Base-by-base conservation (phyloP, 2,329 filamentous ascomycete genomes). In the Sarocladium brachiariae region DNA sequence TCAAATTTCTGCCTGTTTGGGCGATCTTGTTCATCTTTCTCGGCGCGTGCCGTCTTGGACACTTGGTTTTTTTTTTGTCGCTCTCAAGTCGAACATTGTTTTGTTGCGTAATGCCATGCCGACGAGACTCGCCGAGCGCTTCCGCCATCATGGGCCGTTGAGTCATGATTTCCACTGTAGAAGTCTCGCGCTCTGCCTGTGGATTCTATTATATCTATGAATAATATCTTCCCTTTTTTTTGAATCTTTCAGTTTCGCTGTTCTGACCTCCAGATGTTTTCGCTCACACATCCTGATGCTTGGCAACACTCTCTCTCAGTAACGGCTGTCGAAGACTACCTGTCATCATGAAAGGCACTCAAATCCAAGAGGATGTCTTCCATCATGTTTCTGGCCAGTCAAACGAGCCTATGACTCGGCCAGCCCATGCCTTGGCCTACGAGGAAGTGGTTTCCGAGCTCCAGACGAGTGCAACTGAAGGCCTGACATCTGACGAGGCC, bases 371-470 rank as follows among this genome's bases (percentile, higher is more conserved):
- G 35, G 57, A 58, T 19, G 54, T 54, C 31, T 49, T 54, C 50
- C 54, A 46, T 45, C 58, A 61, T 43, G 53, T 69, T 53, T 69
- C 69, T 16, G 70, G 70, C 50, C 70, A 73, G 59, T 64, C 69
- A 52, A 73, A 73, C 55, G 64, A 63, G 51, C 78, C 77, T 31
- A 66, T 88, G 34, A 77, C 79, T 8, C 69, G 71, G 30, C 83
- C 83, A 13, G 81, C 84, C 7, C 84, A 89, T 62, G 71, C 78
- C 41, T 70, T 89, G 47, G 62, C 72, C n/a, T 70, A 70, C 58
- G 63, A 72, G 14, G 61, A 72, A 39, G 73, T 81, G 30, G 68
- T 76, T 24, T 59, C 70, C 16, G 76, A 85, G 61, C 71, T 84
- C 18, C 62, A 70, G 10, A 73, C 76, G 50, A 70, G 79, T 57